Base-by-base conservation (phyloP, 305 asterid genomes). In the Fraxinus sp. region DNA sequence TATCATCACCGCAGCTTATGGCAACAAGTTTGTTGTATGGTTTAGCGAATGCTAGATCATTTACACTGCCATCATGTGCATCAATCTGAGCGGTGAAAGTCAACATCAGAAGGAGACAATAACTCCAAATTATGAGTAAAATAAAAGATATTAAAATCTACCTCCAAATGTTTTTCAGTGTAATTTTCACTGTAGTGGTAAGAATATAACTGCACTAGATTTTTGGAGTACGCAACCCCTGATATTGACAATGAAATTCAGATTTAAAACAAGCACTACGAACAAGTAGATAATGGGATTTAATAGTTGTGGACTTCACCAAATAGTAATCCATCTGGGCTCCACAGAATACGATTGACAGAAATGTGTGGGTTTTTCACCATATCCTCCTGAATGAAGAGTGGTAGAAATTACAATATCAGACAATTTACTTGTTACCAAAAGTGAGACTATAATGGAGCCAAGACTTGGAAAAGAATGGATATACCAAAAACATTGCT, bases 1-100 rank as follows among this genome's bases (percentile, higher is more conserved):
- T 90, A 89, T 93, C 97, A 74, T 93, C 92, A 1, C 97, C 97
- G 86, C 97, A 91, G 78, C 95, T 91, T 85, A 93, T 83, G 78
- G 89, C 44, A 46, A 89, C 68, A 59, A 87, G 85, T 77, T 84
- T 86, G 57, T 86, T 86, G 64, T 83, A 0, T 39, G 90, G 91
- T 73, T 84, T 84, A 30, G 91, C 82, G 83, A 93, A 93, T 46
- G 91, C 97, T 66, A 93, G 81, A 85, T 93, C 97, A 83, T 91
- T 90, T 59, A 92, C 94, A 73, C 91, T 78, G 73, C 96, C 95
- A 75, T 57, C 73, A 83, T 93, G 97, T 10, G 97, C 97, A 75
- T 86, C 91, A 57, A 93, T 88, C 97, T 93, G 88, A 59, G 78
- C 3, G 46, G 30, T 37, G 66, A 41, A 77, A 81, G 72, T 32